phyloP scores from a whole-genome alignment of 2,329 filamentous ascomycete species.

The Emmonsiellopsis sp. region DNA sequence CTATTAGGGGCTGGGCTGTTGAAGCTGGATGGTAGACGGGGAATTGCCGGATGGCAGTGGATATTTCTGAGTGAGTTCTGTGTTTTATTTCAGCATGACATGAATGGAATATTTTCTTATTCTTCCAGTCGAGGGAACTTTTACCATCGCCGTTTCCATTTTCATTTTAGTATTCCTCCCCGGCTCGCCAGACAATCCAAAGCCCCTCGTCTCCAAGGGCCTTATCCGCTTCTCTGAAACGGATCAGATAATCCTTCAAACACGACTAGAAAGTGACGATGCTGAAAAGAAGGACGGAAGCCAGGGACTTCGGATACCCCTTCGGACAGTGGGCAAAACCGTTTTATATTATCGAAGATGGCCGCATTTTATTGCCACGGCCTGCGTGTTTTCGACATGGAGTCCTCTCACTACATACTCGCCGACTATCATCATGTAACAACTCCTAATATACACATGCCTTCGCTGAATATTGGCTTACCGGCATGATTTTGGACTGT shows the following conservation, averaged over 20 bases:
- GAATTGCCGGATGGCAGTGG: conserved; percentile 44
- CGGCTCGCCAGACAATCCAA: conserved; percentile 34
- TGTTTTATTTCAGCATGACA: neutral
- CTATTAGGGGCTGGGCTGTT: conserved; percentile 42
- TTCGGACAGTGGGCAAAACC: conserved; percentile 35
- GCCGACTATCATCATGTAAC: conserved; percentile 36
- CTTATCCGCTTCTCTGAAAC: conserved; percentile 29
- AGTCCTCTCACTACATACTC: conserved; percentile 45
- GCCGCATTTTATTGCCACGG: conserved; percentile 43
- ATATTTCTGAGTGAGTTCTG: conserved; percentile 37
- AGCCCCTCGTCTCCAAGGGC: conserved; percentile 31
- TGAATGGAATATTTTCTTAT: neutral
- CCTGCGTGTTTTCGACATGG: conserved; percentile 46
- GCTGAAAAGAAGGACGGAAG: conserved; percentile 22
- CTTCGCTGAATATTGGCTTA: conserved; percentile 1
- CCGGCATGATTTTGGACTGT: conserved; percentile 17
- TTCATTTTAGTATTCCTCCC: conserved; percentile 36
- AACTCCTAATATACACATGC: neutral
- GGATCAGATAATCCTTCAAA: conserved; percentile 27
- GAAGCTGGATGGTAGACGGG: conserved; percentile 33
- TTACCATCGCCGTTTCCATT: conserved; percentile 34
- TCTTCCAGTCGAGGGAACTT: conserved; percentile 36
- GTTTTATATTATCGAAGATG: conserved; percentile 39
- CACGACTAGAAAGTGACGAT: conserved; percentile 28
- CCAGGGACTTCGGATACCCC: conserved; percentile 30